Base-by-base conservation (phyloP, 1,139 yeast genomes). In the Arxiozyma bovina region DNA sequence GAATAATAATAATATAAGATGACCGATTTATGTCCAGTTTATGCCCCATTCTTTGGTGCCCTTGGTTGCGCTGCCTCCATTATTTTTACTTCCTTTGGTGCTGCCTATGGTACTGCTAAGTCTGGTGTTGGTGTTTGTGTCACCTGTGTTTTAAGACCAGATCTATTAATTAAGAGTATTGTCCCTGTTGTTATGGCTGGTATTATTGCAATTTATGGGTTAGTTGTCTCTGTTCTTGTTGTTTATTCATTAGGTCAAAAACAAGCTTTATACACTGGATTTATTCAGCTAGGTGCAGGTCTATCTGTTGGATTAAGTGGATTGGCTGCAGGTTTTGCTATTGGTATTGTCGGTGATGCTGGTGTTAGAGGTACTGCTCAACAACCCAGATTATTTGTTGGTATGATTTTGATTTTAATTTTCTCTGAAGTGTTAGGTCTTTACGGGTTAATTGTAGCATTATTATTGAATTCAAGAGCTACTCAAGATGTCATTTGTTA, bases 141-240 rank as follows among this genome's bases (percentile, higher is more conserved):
- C 71, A 90, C 97, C 64, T 88, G 96, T 75, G 96, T 91, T 60
- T 79, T 93, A 73, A 87, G 97, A 81, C 99, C 99, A 61, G 98
- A 93, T 73, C 80, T 89, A 73, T 81, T 86, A 75, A 95, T 90
- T 63, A 87, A 82, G 74, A 85, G 83, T 74, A 83, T 87, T 69
- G 94, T 94, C 62, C 99, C 99, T 59, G 99, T 94, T 65, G 86
- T 94, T 77, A 91, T 94, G 97, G 96, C 98, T 60, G 99, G 99
- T 87, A 94, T 94, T 72, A 87, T 94, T 75, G 97, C 99, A 73
- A 94, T 94, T 76, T 94, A 94, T 73, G 99, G 99, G 54, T 80
- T 94, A 71, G 99, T 94, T 59, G 98, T 94, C 59, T 86, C 96
- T 25, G 99, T 94, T 58, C 81, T 94, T 72, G 93, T 94, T 62